phyloP scores from a whole-genome alignment of 768 basidiomycete species.

The Psilocybe cubensis region DNA sequence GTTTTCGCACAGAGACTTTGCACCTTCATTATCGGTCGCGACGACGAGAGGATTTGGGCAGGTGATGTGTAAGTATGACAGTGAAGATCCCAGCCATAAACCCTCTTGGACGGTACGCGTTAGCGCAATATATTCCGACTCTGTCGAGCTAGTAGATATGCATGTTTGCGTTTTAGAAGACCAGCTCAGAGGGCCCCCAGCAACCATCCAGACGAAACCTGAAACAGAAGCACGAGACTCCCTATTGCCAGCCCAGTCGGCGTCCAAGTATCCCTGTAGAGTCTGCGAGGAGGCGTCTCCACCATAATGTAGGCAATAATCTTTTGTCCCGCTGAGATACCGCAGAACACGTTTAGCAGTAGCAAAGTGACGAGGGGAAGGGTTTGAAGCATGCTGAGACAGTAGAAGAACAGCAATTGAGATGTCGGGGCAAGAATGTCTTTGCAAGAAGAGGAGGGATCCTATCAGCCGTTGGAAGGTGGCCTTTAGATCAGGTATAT shows the following conservation, averaged over 20 bases:
- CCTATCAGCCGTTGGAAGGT: conserved; percentile 26
- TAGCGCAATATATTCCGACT: conserved; percentile 44
- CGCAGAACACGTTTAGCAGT: conserved; percentile 41
- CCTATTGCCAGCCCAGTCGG: conserved; percentile 19
- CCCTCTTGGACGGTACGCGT: no score
- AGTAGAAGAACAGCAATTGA: conserved; percentile 35
- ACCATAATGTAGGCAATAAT: background rate
- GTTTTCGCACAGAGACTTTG: no score
- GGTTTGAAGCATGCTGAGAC: conserved; percentile 35
- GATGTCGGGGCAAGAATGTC: conserved; percentile 42
- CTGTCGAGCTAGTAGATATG: conserved; percentile 27
- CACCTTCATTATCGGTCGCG: no score
- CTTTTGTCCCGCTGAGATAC: conserved; percentile 37
- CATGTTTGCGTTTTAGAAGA: conserved; percentile 32
- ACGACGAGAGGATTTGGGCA: no score
- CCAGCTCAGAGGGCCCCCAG: conserved; percentile 36
- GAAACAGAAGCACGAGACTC: conserved; percentile 31
- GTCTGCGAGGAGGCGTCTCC: background rate
- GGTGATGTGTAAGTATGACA: no score
- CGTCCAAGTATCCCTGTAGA: conserved; percentile 17
- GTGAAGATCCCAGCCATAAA: no score
- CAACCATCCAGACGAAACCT: conserved; percentile 34
- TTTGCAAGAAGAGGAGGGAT: conserved; percentile 26
- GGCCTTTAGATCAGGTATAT: conserved; percentile 24
- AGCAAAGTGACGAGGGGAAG: conserved; percentile 35